phyloP scores from a whole-genome alignment of 2,329 filamentous ascomycete genomes.

The Nectriaceae sp. region DNA sequence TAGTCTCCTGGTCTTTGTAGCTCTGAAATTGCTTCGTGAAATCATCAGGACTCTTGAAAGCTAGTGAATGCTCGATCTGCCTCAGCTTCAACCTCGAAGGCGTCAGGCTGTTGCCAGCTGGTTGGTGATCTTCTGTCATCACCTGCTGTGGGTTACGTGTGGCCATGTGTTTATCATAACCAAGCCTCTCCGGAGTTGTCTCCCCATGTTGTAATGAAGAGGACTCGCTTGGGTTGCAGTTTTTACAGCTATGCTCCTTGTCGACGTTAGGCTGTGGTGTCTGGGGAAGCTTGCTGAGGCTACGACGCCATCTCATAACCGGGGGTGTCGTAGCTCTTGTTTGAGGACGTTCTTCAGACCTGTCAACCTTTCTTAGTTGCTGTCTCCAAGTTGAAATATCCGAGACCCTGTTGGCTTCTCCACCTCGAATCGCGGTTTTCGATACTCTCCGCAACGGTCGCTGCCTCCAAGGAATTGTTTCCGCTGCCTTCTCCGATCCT shows the following conservation, averaged over 20 bases:
- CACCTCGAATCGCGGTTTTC: slow-evolving; percentile 2
- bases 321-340: slow-evolving; percentile 15
- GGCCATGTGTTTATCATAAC: slow-evolving; percentile 3
- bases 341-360: slow-evolving; percentile 15
- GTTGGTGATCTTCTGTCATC: not conserved
- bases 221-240: slow-evolving; percentile 22
- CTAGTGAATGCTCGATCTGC: slow-evolving; percentile 31
- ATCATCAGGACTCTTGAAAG: slow-evolving; percentile 22
- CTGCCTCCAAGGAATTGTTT: not conserved
- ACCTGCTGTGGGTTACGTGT: slow-evolving; percentile 2
- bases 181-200: slow-evolving; percentile 2
- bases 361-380: slow-evolving; percentile 25
- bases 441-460: not conserved
- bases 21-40: not conserved
- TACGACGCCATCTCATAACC: slow-evolving; percentile 21
- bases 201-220: slow-evolving; percentile 12
- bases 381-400: slow-evolving; percentile 23
- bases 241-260: slow-evolving; percentile 19
- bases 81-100: slow-evolving; percentile 27
- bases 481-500: not conserved
- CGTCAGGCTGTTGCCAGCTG: slow-evolving; percentile 6
- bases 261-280: slow-evolving; percentile 14
- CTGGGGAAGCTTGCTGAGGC: slow-evolving; percentile 21
- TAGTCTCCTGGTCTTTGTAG: not conserved
- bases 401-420: slow-evolving; percentile 2